Evolutionary conservation across 805 yeast genomes (phyloP), one percentile per base, ranked within the genome.

Genomic region (Starmerella tilneyi): DNA sequence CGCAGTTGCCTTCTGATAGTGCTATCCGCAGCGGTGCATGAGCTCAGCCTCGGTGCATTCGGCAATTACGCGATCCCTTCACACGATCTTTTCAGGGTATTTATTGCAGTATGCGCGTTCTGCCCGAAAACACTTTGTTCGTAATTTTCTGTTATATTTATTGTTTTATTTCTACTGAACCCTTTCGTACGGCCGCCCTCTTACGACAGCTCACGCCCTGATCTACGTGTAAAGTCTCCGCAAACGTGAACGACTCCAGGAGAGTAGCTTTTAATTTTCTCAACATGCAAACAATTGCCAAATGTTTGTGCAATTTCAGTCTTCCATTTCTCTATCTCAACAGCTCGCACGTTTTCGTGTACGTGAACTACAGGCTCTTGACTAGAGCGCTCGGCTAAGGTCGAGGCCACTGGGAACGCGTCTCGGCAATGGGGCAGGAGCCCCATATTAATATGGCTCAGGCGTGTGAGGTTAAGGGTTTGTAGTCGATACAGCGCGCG

Each of bases 201-300:
- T n/a, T n/a, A n/a, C n/a, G n/a, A n/a, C n/a, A n/a, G n/a, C n/a
- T n/a, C n/a, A n/a, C n/a, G n/a, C n/a, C n/a, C n/a, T n/a, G n/a
- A n/a, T n/a, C n/a, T 24, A 6, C 12, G 9, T 12, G 16, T 15
- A 43, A 63, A 63, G 49, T 76, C 81, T 3, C 71, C 66, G 37
- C 83, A 82, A 2, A 82, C 65, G 54, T 84, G 95, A 79, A 83
- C 79, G 2, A 85, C 77, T 40, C 81, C 89, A 0, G 95, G 95
- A 0, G 94, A 94, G 68, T 78, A 84, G 0, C 89, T 81, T 63
- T 84, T 85, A 45, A 85, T 82, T 52, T 67, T 73, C 50, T 81
- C 84, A 9, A 79, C 48, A 48, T 75, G 78, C 1, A 55, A 9
- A 9, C 61, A 62, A 6, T 30, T 5, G 11, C 54, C 55, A 24